Evolutionary conservation across 345 rosid genomes (phyloP).

Genomic region (Bruguiera sexangula): DNA sequence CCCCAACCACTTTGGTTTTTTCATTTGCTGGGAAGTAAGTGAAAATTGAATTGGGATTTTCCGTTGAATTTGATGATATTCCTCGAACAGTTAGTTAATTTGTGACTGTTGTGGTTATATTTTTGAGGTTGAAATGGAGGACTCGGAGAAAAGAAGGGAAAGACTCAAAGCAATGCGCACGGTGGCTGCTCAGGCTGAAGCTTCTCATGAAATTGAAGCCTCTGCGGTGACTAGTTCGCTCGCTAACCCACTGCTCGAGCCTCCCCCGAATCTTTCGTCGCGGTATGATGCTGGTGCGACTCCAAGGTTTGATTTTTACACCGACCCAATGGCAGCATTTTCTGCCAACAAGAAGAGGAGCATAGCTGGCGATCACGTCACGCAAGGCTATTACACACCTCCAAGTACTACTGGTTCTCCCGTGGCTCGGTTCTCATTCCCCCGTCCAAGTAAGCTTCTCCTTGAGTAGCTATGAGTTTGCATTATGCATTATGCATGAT

Average conservation of each 20-base stretch:
- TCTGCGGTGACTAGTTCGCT: conserved; percentile 39
- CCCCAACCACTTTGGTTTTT: no score
- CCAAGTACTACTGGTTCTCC: conserved; percentile 25
- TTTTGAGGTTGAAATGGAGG: conserved; percentile 47
- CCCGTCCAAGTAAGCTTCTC: conserved; percentile 33
- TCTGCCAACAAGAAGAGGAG: conserved; percentile 49
- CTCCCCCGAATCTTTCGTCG: conserved; percentile 20
- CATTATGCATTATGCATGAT: not conserved
- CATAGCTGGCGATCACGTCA: conserved; percentile 24
- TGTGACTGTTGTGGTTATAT: no score
- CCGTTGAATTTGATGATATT: no score
- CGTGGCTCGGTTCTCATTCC: conserved; percentile 22
- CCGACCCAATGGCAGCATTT: conserved; percentile 77
- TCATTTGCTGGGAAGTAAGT: no score
- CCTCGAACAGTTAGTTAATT: no score
- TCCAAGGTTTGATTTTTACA: conserved; percentile 70
- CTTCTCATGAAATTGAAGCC: conserved; percentile 26
- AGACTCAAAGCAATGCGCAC: conserved; percentile 65
- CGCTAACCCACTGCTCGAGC: conserved; percentile 60
- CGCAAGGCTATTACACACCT: conserved; percentile 28
- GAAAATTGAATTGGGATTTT: no score
- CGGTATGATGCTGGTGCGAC: conserved; percentile 32
- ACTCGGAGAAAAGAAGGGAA: conserved; percentile 70
- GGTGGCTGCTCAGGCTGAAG: conserved; percentile 56
- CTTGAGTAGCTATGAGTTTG: not conserved